Evolutionary conservation across 2,329 filamentous ascomycete species (phyloP).

Genomic region (Epichloe amarillans): DNA sequence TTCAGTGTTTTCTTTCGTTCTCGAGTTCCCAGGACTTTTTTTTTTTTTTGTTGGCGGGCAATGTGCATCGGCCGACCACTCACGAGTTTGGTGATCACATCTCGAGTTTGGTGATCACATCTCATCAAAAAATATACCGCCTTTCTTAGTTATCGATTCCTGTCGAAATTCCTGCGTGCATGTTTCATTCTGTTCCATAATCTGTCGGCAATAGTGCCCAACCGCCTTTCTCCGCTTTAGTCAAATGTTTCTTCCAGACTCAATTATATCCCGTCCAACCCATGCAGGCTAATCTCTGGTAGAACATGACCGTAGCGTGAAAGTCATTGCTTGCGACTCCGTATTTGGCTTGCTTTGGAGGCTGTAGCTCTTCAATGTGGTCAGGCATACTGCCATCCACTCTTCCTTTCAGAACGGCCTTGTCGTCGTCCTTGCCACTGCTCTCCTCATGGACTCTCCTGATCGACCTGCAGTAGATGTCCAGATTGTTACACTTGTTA

Average conservation of each 20-base stretch:
- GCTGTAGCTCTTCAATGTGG: constrained; percentile 11
- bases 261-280: constrained; percentile 3
- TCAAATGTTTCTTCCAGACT: background rate
- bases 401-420: background rate
- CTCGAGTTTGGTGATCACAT: too few relatives aligned
- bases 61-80: too few relatives aligned
- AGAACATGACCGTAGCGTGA: background rate
- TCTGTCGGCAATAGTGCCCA: too few relatives aligned
- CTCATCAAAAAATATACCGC: too few relatives aligned
- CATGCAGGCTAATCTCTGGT: constrained; percentile 2
- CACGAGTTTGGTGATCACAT: too few relatives aligned
- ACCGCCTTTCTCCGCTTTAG: too few relatives aligned
- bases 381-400: constrained; percentile 9
- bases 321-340: constrained; percentile 2
- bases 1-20: too few relatives aligned
- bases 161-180: too few relatives aligned
- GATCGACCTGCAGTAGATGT: constrained; percentile 10
- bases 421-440: background rate
- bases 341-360: background rate
- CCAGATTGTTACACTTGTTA: constrained; percentile 8
- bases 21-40: too few relatives aligned
- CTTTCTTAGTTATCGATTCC: too few relatives aligned
- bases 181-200: too few relatives aligned
- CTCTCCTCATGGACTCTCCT: background rate
- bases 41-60: too few relatives aligned